These are phyloP conservation scores for Nepenthes alata DNA, from an alignment of 179 eudicot genomes.

Conservation along the genomic window DNA sequence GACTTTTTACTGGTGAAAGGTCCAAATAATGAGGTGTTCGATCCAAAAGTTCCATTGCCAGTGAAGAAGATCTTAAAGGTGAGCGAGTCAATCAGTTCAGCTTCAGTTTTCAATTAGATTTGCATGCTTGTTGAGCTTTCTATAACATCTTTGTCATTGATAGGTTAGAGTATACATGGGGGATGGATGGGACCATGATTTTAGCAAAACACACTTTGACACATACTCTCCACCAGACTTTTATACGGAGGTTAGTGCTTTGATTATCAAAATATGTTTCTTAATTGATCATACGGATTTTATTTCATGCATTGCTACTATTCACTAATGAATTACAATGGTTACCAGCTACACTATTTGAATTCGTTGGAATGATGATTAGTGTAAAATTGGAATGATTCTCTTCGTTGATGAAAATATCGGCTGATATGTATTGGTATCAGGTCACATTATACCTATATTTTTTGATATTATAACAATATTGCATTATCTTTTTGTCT, in stretches of 20 bases:
- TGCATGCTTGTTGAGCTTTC: neutral
- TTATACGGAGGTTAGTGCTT: constrained; percentile 36
- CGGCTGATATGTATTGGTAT: too few relatives aligned
- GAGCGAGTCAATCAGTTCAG: neutral
- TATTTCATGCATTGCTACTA: neutral
- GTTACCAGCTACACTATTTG: too few relatives aligned
- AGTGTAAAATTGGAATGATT: neutral
- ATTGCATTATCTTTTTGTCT: too few relatives aligned
- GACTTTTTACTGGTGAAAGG: constrained; percentile 44
- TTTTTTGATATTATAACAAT: too few relatives aligned
- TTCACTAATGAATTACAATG: too few relatives aligned
- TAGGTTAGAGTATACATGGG: constrained; percentile 69
- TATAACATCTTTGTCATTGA: neutral
- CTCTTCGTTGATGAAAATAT: too few relatives aligned
- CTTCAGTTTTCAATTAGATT: neutral
- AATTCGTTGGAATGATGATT: too few relatives aligned
- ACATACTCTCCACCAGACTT: constrained; percentile 75
- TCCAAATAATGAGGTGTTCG: constrained; percentile 42
- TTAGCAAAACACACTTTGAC: constrained; percentile 63
- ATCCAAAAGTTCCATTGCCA: constrained; percentile 40
- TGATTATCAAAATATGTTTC: too few relatives aligned
- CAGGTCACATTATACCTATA: too few relatives aligned
- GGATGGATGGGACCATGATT: constrained; percentile 77
- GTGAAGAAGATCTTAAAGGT: constrained; percentile 69
- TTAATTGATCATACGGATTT: too few relatives aligned